Evolutionary conservation across 495 filamentous ascomycete species (phyloP).

Genomic region (Aspergillus ellipticus): DNA sequence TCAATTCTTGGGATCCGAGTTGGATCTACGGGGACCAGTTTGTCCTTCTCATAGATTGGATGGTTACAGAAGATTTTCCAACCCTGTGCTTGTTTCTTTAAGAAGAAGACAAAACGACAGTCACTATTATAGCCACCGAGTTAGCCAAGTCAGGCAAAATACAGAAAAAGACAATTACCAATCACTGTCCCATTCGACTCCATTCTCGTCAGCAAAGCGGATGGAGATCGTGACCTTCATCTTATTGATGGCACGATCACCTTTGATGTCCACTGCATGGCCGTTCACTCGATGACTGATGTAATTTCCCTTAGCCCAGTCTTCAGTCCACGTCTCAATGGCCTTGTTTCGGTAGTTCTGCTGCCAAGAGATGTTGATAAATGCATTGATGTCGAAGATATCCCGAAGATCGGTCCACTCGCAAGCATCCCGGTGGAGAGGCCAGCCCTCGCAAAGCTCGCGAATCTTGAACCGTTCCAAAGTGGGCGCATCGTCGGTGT

Average conservation of each 20-base stretch:
- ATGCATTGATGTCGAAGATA: not conserved
- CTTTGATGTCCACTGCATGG: not conserved
- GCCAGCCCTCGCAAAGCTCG: conserved; percentile 1
- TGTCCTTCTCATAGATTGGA: conserved; percentile 5
- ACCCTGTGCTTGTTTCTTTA: not conserved
- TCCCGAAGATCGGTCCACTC: conserved; percentile 3
- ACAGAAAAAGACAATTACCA: not conserved
- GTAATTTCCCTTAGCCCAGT: not conserved
- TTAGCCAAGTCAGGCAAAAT: not conserved
- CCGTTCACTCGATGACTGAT: not conserved
- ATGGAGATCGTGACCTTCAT: not conserved
- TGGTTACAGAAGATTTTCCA: conserved; percentile 2
- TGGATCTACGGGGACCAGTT: not conserved
- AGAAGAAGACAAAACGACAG: not conserved
- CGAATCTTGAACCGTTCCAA: not conserved
- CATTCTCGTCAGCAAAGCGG: not conserved
- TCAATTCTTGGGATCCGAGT: not conserved
- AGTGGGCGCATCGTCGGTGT: not conserved
- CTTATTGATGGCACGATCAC: not conserved
- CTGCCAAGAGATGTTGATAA: not conserved
- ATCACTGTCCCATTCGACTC: conserved; percentile 4
- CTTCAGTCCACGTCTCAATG: not conserved
- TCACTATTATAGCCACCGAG: not conserved
- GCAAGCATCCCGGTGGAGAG: conserved; percentile 1
- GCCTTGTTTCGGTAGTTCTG: not conserved